Evolutionary conservation across 2,329 filamentous ascomycete genomes (phyloP).

Genomic region (Fusarium anguioides): DNA sequence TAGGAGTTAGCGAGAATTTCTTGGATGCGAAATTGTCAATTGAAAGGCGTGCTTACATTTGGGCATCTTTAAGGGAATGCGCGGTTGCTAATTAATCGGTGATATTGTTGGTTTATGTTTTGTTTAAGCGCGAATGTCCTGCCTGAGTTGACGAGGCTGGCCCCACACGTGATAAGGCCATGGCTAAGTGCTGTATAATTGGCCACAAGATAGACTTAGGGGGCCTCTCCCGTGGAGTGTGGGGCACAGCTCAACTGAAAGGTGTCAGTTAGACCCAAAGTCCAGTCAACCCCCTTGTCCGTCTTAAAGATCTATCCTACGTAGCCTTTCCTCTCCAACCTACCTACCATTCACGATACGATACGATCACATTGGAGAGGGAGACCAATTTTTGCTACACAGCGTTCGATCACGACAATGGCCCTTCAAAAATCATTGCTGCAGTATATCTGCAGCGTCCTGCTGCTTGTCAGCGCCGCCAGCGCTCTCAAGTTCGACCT

Average conservation of each 20-base stretch:
- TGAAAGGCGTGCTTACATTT: conserved; percentile 75
- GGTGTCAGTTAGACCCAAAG: conserved; percentile 45
- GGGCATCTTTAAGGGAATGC: conserved; percentile 72
- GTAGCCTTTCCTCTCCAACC: conserved; percentile 38
- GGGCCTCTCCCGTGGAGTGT: conserved; percentile 27
- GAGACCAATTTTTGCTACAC: conserved; percentile 4
- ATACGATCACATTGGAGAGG: conserved; percentile 13
- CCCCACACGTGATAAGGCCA: conserved; percentile 48
- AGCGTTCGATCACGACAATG: conserved; percentile 52
- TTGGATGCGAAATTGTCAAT: neutral
- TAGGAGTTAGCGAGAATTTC: conserved; percentile 52
- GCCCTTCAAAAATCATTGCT: conserved; percentile 63
- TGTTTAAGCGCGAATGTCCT: conserved; percentile 30
- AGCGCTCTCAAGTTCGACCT: conserved; percentile 95
- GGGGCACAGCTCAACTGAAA: conserved; percentile 45
- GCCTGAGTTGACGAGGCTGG: conserved; percentile 47
- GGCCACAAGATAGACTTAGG: conserved; percentile 9
- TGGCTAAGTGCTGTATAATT: conserved; percentile 34
- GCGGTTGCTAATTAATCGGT: conserved; percentile 29
- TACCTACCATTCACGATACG: conserved; percentile 17
- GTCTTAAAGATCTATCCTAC: conserved; percentile 37
- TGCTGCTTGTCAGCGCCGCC: conserved; percentile 65
- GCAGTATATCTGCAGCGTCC: conserved; percentile 68
- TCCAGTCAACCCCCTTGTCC: conserved; percentile 30
- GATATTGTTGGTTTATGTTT: conserved; percentile 12